phyloP scores from a whole-genome alignment of 805 yeast genomes.

The Schwanniomyces yamadae region DNA sequence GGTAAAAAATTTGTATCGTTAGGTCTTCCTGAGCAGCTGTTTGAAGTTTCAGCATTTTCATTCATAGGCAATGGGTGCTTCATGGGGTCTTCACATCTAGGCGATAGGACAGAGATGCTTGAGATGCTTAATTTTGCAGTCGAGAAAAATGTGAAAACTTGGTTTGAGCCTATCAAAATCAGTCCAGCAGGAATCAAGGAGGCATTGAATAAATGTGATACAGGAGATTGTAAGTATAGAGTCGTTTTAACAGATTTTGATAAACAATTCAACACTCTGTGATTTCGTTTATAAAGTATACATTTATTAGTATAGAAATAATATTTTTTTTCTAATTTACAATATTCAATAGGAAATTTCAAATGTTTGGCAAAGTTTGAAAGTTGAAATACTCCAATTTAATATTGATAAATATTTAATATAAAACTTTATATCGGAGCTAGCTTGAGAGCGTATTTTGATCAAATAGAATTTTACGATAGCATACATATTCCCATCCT shows the following conservation, averaged over 20 bases:
- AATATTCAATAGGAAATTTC: too few species aligned
- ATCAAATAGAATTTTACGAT: too few species aligned
- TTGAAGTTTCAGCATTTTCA: constrained; percentile 20
- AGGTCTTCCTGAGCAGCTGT: constrained; percentile 50
- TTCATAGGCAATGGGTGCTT: constrained; percentile 27
- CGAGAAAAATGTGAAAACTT: constrained; percentile 31
- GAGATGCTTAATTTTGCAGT: constrained; percentile 41
- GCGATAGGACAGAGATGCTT: constrained; percentile 34
- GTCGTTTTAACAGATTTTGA: constrained; percentile 59
- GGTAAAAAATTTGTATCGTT: constrained; percentile 26
- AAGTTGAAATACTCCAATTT: too few species aligned
- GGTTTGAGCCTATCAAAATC: constrained; percentile 37
- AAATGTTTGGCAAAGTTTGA: too few species aligned
- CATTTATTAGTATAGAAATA: too few species aligned
- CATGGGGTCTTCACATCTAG: constrained; percentile 33
- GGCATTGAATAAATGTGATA: constrained; percentile 33
- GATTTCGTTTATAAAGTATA: too few species aligned
- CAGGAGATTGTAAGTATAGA: constrained; percentile 45
- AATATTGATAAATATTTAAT: too few species aligned
- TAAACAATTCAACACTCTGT: constrained; percentile 22
- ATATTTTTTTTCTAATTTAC: too few species aligned
- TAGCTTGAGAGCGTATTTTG: too few species aligned
- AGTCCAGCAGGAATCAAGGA: constrained; percentile 30
- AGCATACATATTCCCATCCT: too few species aligned
- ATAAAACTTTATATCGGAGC: too few species aligned